A percentile compares a stretch with the other conserved stretches of the same genome.
Evolutionary conservation across 306 rosid genomes (phyloP).

Genomic region (Ammopiptanthus mongolicus): DNA sequence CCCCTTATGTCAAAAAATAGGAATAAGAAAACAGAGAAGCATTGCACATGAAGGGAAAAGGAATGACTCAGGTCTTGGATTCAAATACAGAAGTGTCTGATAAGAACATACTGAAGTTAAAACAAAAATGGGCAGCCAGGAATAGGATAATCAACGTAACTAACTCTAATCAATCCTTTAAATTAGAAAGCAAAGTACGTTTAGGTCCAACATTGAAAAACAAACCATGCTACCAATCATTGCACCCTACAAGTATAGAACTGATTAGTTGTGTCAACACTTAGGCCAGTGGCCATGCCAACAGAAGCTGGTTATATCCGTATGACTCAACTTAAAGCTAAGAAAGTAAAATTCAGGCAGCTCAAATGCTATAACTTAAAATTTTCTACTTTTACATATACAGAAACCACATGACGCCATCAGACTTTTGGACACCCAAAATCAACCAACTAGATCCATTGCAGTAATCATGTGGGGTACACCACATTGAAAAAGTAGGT

Average conservation of each 20-base stretch:
- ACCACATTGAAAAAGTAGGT: neutral
- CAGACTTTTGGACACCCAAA: neutral
- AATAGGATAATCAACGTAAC: neutral
- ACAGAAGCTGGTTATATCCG: neutral
- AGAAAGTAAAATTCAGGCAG: neutral
- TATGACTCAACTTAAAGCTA: neutral
- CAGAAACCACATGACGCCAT: neutral
- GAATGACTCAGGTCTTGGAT: neutral
- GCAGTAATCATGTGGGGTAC: neutral
- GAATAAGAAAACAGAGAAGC: neutral
- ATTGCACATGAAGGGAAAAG: neutral
- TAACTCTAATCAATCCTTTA: neutral
- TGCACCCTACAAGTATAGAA: neutral
- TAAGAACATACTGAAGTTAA: neutral
- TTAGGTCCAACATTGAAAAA: neutral
- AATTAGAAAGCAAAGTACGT: neutral
- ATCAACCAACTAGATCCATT: slow-evolving; percentile 4
- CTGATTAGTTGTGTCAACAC: neutral
- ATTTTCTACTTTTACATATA: neutral
- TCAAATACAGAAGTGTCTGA: neutral
- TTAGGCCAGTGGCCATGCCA: neutral
- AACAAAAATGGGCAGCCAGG: neutral
- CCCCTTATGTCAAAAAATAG: neutral
- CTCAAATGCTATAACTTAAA: neutral
- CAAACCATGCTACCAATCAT: neutral